Evolutionary conservation across 306 rosid species (phyloP).

Genomic region (Cicer cuneatum): DNA sequence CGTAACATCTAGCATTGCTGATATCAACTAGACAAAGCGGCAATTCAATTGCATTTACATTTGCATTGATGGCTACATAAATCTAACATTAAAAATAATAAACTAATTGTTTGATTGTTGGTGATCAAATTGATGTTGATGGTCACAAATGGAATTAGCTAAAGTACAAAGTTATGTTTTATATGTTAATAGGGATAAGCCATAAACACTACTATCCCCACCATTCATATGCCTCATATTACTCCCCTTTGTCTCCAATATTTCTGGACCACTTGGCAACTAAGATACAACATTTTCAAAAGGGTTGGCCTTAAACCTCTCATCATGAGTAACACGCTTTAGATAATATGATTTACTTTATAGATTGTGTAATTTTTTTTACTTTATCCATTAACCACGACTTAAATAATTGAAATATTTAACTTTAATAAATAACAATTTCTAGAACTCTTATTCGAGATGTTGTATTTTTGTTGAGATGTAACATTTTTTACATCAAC

Average conservation of each 20-base stretch:
- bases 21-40: conserved; percentile 46
- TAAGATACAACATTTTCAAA: conserved; percentile 23
- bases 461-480: too few species aligned
- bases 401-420: neutral
- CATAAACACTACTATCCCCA: conserved; percentile 42
- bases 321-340: conserved; percentile 17
- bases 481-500: too few species aligned
- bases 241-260: conserved; percentile 58
- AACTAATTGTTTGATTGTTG: conserved; percentile 30
- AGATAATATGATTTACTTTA: neutral
- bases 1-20: conserved; percentile 56
- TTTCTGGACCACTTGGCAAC: conserved; percentile 56
- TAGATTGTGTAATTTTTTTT: neutral
- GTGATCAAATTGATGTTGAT: conserved; percentile 42
- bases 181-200: conserved; percentile 41
- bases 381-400: too few species aligned
- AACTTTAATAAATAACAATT: too few species aligned
- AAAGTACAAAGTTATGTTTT: conserved; percentile 31
- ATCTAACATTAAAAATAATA: conserved; percentile 44
- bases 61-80: conserved; percentile 49
- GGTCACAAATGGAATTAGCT: conserved; percentile 37
- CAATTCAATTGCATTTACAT: conserved; percentile 37
- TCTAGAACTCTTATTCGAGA: too few species aligned
- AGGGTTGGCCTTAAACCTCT: conserved; percentile 40
- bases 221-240: conserved; percentile 47